A percentile compares a stretch with the other conserved stretches of the same genome.
These are phyloP conservation scores for Nemophila menziesii DNA, from an alignment of 257 asterid species.

Conservation along the genomic window DNA sequence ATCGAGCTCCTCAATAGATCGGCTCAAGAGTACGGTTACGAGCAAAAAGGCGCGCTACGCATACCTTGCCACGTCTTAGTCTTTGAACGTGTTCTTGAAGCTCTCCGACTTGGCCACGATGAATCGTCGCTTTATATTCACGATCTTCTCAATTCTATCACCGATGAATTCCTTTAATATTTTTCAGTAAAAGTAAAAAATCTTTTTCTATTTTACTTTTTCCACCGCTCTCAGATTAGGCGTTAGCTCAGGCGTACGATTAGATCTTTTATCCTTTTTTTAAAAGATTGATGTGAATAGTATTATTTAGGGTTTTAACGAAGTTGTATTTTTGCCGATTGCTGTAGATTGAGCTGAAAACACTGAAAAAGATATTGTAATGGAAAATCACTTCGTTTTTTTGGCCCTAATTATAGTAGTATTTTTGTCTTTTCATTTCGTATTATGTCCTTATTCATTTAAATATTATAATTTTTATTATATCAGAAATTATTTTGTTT, in stretches of 20 bases:
- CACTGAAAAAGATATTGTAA: neutral
- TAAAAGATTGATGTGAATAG: neutral
- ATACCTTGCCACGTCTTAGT: slow-evolving; percentile 54
- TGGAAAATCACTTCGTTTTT: neutral
- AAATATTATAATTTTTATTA: no score
- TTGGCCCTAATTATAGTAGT: neutral
- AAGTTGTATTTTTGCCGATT: neutral
- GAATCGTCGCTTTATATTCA: slow-evolving; percentile 22
- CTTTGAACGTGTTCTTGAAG: slow-evolving; percentile 61
- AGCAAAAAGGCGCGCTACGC: slow-evolving; percentile 54
- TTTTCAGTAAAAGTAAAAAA: no score
- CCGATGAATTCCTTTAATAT: slow-evolving; percentile 11
- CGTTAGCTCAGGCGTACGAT: neutral
- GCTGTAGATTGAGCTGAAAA: neutral
- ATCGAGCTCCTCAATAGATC: slow-evolving; percentile 37
- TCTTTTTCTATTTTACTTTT: neutral
- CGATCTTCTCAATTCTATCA: slow-evolving; percentile 36
- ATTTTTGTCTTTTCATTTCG: slow-evolving; percentile 1
- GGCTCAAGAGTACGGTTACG: slow-evolving; percentile 61
- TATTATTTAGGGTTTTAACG: neutral
- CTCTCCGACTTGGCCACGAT: slow-evolving; percentile 31
- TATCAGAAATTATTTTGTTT: no score
- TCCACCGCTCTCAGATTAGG: neutral
- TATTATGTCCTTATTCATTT: no score
- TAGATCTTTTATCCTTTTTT: neutral